Base-by-base conservation (phyloP, 2,329 filamentous ascomycete species). In the Alternaria ethzedia region DNA sequence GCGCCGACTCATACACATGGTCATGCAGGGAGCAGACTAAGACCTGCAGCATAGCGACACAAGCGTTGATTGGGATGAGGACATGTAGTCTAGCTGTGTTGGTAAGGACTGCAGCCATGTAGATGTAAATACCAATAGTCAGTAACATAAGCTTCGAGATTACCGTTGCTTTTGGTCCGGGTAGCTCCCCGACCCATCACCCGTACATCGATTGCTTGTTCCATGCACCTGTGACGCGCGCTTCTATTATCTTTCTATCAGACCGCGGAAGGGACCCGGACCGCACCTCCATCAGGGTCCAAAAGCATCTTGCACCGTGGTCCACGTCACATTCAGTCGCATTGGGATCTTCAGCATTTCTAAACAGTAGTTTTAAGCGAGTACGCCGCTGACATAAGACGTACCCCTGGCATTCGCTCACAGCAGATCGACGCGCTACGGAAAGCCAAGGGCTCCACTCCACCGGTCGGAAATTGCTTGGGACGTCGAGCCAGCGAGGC, bases 11-110 rank as follows among this genome's bases (percentile, higher is more conserved):
- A 57, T 70, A 54, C 67, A 71, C 17, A 75, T 9, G 45, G 64
- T 10, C 56, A 76, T 26, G 56, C 67, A 3, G 71, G 71, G n/a
- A 78, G 76, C 47, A 67, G 72, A 30, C 61, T 78, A 17, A 67
- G 75, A 45, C 72, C 72, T 25, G 21, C 46, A 52, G 41, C 21
- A 46, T 30, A 32, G 30, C 30, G 21, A 21, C 21, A 21, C 4
- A 21, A 21, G 21, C n/a, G n/a, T n/a, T n/a, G n/a, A n/a, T n/a
- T n/a, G n/a, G n/a, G n/a, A n/a, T n/a, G n/a, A n/a, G n/a, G n/a
- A 13, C 12, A 30, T 30, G 28, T 30, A 13, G 28, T 30, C 28
- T 30, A 30, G 12, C 28, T 30, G 12, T 13, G 0, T 46, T 46
- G 6, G 20, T 15, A 3, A 4, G 44, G 25, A 8, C 2, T 10